A percentile compares a stretch with the other conserved stretches of the same genome.
Conservation (phyloP, 768 basidiomycete species). For the Mycena maculata region DNA sequence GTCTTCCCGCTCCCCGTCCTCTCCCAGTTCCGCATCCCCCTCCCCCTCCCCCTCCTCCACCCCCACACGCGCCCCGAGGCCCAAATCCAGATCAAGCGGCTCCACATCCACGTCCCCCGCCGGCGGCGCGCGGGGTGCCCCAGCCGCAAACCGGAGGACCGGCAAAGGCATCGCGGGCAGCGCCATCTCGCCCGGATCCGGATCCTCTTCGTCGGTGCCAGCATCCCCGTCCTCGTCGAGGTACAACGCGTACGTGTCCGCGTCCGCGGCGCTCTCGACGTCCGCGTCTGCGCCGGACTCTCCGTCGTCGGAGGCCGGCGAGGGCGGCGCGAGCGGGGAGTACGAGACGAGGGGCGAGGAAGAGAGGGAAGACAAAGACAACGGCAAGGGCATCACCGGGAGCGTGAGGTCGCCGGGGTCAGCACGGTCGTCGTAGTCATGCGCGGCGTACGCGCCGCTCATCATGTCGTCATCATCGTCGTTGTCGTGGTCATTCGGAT, state of each 20-base stretch:
- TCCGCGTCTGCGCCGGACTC: neutral
- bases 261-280: neutral
- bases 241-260: neutral
- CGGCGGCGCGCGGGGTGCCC: neutral
- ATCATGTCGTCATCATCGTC: neutral
- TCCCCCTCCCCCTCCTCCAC: neutral
- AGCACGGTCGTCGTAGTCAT: no score
- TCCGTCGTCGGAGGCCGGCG: neutral
- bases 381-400: neutral
- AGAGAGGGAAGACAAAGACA: neutral
- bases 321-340: neutral
- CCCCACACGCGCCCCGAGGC: no score
- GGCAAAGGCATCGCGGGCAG: conserved; percentile 18
- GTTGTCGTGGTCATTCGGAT: neutral
- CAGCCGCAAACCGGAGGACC: no score
- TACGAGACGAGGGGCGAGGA: no score
- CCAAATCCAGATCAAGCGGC: neutral
- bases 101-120: conserved; percentile 5
- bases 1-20: neutral
- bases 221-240: no score
- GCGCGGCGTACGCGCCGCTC: no score
- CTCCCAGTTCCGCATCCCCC: neutral
- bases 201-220: neutral
- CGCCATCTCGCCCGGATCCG: conserved; percentile 30
- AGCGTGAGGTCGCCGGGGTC: neutral